Evolutionary conservation across 2,329 filamentous ascomycete species (phyloP).

Genomic region (Colletotrichum brevisporum): DNA sequence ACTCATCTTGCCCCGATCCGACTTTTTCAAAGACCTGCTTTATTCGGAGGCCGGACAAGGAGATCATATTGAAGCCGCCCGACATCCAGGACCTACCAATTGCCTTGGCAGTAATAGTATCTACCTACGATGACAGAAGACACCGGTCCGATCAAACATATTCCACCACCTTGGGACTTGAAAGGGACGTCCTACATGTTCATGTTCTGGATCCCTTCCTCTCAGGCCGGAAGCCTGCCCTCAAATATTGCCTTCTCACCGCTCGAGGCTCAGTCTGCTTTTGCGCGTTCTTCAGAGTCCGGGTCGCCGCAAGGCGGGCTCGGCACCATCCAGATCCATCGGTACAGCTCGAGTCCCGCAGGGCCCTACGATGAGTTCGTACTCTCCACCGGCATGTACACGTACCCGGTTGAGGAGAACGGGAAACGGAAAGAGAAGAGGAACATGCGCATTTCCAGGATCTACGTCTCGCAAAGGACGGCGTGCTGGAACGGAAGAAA

Average conservation of each 20-base stretch:
- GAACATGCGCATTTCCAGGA: constrained; percentile 61
- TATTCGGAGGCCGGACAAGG: no score
- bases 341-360: constrained; percentile 64
- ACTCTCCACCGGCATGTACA: constrained; percentile 61
- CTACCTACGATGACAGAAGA: neutral
- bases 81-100: no score
- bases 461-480: constrained; percentile 68
- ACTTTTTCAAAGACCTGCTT: no score
- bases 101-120: no score
- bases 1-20: no score
- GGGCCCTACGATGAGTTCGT: constrained; percentile 69
- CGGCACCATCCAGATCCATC: constrained; percentile 63
- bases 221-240: constrained; percentile 49
- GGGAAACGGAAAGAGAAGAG: constrained; percentile 49
- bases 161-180: constrained; percentile 56
- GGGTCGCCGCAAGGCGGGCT: constrained; percentile 59
- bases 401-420: constrained; percentile 53
- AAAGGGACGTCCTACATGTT: constrained; percentile 61
- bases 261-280: constrained; percentile 59
- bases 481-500: constrained; percentile 66
- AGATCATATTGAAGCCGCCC: no score
- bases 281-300: constrained; percentile 51
- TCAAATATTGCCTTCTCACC: constrained; percentile 57
- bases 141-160: neutral
- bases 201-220: constrained; percentile 53